These are phyloP conservation scores for Datisca glomerata DNA, from an alignment of 306 rosid genomes.

Conservation along the genomic window DNA sequence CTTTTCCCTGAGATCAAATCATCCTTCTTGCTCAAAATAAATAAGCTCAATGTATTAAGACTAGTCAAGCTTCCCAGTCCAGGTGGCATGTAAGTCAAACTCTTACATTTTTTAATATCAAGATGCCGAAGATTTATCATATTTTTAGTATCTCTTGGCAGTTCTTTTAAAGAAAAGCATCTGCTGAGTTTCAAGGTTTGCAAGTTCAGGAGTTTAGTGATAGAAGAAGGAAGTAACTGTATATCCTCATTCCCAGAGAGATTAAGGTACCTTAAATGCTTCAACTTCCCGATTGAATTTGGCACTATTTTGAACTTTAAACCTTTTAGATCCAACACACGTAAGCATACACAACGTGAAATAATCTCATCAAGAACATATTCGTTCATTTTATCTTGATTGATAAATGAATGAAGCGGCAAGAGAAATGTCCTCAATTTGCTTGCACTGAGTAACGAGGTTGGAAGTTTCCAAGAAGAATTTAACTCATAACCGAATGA, in stretches of 20 bases:
- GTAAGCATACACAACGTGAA: constrained; percentile 4
- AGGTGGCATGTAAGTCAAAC: not conserved
- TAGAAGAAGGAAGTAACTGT: not conserved
- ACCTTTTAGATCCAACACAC: constrained; percentile 4
- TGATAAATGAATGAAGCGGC: not conserved
- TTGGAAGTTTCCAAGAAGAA: not conserved
- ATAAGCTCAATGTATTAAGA: not conserved
- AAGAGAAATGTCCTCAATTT: constrained; percentile 15
- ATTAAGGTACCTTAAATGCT: constrained; percentile 11
- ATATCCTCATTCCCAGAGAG: not conserved
- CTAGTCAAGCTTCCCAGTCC: not conserved
- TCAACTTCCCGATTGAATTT: not conserved
- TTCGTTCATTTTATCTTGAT: not conserved
- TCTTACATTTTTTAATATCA: not conserved
- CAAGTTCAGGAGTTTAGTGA: constrained; percentile 2
- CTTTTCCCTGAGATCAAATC: not conserved
- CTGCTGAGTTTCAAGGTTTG: not conserved
- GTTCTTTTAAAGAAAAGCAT: fast-evolving
- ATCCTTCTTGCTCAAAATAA: not conserved
- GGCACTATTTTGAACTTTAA: not conserved
- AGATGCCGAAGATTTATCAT: constrained; percentile 14
- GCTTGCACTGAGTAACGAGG: not conserved
- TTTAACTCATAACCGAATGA: not conserved
- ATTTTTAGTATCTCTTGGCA: not conserved
- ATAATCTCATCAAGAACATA: not conserved